Base-by-base conservation (phyloP, 345 rosid species). In the Nasturtium officinale region DNA sequence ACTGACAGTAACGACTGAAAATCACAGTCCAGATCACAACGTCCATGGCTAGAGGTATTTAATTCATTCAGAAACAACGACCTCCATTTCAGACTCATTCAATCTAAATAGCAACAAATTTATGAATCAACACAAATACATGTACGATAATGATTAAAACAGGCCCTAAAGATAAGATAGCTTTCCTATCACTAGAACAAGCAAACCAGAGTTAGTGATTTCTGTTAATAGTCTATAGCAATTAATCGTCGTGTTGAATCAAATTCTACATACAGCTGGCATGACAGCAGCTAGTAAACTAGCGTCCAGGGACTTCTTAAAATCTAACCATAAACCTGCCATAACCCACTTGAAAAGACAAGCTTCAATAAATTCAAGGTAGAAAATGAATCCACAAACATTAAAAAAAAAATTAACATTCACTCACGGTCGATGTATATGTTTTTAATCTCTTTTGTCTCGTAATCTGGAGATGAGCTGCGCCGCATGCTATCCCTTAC, bases 351-450 rank as follows among this genome's bases (percentile, higher is more conserved):
- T 45, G 35, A 63, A 73, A 45, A 42, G 54, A 30, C 12, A 68
- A 65, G 21, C 42, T 58, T 37, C 35, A 30, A 13, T 52, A 21
- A 35, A 8, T 7, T 54, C 45, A 67, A 32, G 35, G 74, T 15
- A 21, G 63, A 59, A 52, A 65, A 61, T 15, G 47, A 30, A 33
- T 25, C 13, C 18, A 62, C 29, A 26, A 37, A 52, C 16, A 60
- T 50, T 28, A 0, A 26, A 59, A 26, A 26, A 16, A 63, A 47
- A 13, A 23, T 17, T n/a, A 47, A 53, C 57, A 55, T 59, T 35
- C 38, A 90, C 98, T 87, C 87, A 95, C 99, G 82, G 73, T 95
- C 99, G 32, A 95, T 84, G 71, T 92, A 95, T 79, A 95, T 95
- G 82, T 87, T 95, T 84, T 95, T 95, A 62, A 95, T 95, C 69